A percentile compares a stretch with the other conserved stretches of the same genome.
Evolutionary conservation across 139 green algal species (phyloP).

Genomic region (Chlamydomonas sphaeroides): DNA sequence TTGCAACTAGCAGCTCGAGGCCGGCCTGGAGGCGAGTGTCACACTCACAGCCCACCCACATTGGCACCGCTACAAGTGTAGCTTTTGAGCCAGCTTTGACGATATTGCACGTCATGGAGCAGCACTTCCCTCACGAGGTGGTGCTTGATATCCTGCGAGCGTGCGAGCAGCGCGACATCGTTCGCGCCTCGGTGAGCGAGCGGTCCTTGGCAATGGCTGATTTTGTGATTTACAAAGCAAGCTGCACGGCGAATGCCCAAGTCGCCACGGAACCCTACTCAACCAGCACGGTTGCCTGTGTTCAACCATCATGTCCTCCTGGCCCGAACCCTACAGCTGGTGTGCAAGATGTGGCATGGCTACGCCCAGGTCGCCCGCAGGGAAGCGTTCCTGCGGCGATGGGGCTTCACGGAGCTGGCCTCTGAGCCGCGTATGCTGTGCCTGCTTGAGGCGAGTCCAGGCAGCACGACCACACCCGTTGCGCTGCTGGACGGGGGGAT

Average conservation of each 20-base stretch:
- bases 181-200: background rate
- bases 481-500: no score
- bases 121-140: background rate
- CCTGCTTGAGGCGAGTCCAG: background rate
- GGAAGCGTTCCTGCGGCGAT: background rate
- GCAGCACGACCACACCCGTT: no score
- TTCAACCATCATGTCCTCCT: background rate
- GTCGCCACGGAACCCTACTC: no score
- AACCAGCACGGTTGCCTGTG: no score
- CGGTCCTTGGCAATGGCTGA: background rate
- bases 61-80: no score
- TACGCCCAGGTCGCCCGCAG: background rate
- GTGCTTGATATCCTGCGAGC: background rate
- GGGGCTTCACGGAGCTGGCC: background rate
- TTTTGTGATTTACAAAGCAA: no score
- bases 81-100: no score
- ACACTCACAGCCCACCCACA: no score
- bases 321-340: background rate
- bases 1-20: no score
- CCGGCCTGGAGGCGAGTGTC: no score
- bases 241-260: no score
- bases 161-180: background rate
- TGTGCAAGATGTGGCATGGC: constrained; percentile 4
- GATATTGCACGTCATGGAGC: no score
- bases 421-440: background rate